These are phyloP conservation scores for Dioscorea zingiberensis DNA, from an alignment of 106 monocot species.

Conservation along the genomic window DNA sequence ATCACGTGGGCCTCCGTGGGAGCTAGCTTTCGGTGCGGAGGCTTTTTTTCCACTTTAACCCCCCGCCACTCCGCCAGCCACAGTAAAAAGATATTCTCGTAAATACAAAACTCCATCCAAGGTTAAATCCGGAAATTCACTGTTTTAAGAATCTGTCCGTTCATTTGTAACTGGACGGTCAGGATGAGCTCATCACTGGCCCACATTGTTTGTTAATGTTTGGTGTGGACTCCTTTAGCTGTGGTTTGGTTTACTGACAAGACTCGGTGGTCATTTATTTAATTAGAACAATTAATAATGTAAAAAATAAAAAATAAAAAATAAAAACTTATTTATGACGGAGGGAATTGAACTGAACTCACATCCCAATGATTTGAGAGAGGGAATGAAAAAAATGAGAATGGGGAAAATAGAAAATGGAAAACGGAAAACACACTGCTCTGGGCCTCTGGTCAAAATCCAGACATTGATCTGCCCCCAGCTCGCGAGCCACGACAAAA, in stretches of 20 bases:
- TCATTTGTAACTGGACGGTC: not conserved
- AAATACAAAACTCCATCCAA: not conserved
- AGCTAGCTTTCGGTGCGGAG: constrained; percentile 10
- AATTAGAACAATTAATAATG: not conserved
- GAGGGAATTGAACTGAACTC: not conserved
- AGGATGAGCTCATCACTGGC: not conserved
- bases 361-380: not conserved
- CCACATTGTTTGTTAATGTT: no score
- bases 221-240: no score
- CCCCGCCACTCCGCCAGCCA: no score
- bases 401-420: no score
- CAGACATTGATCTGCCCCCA: constrained; percentile 1
- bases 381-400: no score
- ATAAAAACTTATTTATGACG: no score
- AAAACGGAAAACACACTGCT: not conserved
- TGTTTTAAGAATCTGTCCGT: not conserved
- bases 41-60: not conserved
- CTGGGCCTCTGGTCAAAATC: constrained; percentile 8
- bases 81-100: not conserved
- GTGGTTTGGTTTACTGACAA: not conserved
- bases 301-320: not conserved
- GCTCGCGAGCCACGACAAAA: not conserved
- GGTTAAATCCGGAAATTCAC: not conserved
- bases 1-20: constrained; percentile 7
- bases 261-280: not conserved